Evolutionary conservation across 176 grass and related monocot genomes (phyloP), one percentile per base, ranked within the genome.

Genomic region (Oryza glaberrima): DNA sequence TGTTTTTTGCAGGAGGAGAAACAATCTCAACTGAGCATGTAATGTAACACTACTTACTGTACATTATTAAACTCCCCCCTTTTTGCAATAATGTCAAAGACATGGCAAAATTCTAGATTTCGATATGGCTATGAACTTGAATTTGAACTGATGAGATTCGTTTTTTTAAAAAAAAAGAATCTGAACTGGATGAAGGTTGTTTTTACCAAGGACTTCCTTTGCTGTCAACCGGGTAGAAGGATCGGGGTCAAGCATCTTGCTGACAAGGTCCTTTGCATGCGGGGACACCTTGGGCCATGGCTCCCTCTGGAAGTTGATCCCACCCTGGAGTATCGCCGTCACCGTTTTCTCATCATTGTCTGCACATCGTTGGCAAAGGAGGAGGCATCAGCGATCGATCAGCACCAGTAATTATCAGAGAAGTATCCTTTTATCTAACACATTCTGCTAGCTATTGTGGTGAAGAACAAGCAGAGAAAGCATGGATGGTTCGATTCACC

Each of bases 231-330:
- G 72, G 10, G 70, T 84, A 32, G 69, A 67, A 41, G 95, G 93
- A 46, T 95, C 82, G 1, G 93, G 93, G 76, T 98, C 93, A 34
- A 98, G 93, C 93, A 98, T 93, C 66, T 79, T 75, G 81, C 72
- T 89, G 58, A 95, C 88, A 66, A 95, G 95, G 69, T 93, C 91
- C 83, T 95, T 98, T 7, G 95, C 95, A 86, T 83, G 91, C 19
- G 90, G 86, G n/a, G 95, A 98, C 61, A 98, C 82, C 82, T 86
- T 95, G 46, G 86, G 82, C 95, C 95, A 98, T 65, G 95, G 95
- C 41, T 98, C 92, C 77, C 85, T 91, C 58, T 95, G 74, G 19
- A 95, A 92, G 56, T 89, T 85, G 71, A 94, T 86, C 69, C 85
- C 87, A 51, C 86, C 82, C 11, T 60, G 68, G 11, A 98, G 78